A percentile compares a stretch with the other conserved stretches of the same genome.
phyloP scores from a whole-genome alignment of 768 basidiomycete genomes.

The Cystobasidium onofrii region DNA sequence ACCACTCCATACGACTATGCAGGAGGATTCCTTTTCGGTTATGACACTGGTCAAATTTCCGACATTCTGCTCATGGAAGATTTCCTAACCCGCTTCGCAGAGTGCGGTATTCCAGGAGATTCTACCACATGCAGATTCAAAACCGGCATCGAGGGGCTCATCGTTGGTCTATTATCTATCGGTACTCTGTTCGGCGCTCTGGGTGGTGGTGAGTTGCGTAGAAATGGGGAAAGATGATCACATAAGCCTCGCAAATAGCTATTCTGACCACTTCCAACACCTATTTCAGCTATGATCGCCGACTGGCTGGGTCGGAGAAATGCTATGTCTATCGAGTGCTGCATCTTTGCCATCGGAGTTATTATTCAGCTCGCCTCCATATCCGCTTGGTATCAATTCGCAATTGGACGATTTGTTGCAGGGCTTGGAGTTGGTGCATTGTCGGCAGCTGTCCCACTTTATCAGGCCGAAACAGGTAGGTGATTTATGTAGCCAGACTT shows the following conservation, averaged over 20 bases:
- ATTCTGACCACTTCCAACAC: neutral
- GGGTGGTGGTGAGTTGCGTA: conserved; percentile 53
- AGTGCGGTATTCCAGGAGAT: conserved; percentile 47
- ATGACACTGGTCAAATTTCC: conserved; percentile 54
- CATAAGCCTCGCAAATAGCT: too few relatives aligned
- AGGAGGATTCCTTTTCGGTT: conserved; percentile 34
- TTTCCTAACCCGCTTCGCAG: conserved; percentile 59
- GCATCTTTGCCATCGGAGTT: conserved; percentile 57
- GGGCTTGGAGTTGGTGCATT: conserved; percentile 64
- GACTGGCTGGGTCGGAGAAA: conserved; percentile 60
- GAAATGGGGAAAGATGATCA: too few relatives aligned
- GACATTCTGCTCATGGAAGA: conserved; percentile 67
- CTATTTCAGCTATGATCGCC: conserved; percentile 45
- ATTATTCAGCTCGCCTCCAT: conserved; percentile 55
- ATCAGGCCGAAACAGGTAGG: conserved; percentile 36
- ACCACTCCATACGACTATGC: neutral
- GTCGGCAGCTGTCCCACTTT: conserved; percentile 62
- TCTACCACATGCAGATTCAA: conserved; percentile 53
- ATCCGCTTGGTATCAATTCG: conserved; percentile 58
- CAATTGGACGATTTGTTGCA: conserved; percentile 47
- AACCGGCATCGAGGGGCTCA: conserved; percentile 54
- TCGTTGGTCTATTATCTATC: conserved; percentile 61
- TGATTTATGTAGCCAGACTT: neutral
- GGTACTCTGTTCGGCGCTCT: conserved; percentile 62
- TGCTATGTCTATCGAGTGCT: conserved; percentile 60